Evolutionary conservation across 495 filamentous ascomycete genomes (phyloP).

Genomic region (Tuber microsphaerosporum): DNA sequence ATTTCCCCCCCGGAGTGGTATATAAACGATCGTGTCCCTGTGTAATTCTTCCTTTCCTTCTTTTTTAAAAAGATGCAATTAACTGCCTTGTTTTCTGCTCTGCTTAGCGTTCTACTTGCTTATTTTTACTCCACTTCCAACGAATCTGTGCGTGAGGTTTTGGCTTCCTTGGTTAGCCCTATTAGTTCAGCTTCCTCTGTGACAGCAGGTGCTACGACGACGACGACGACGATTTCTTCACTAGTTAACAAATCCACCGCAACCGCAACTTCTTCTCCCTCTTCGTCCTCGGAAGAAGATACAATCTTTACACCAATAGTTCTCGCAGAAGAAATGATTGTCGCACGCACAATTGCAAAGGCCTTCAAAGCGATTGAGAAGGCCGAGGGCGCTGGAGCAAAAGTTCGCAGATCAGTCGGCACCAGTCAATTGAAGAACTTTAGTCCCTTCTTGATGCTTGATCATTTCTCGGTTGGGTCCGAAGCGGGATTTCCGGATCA

Average conservation of each 20-base stretch:
- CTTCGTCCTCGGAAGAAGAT: neutral
- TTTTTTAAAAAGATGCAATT: constrained; percentile 9
- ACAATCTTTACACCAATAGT: neutral
- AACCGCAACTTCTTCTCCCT: neutral
- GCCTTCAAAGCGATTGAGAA: constrained; percentile 79
- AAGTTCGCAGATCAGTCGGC: constrained; percentile 82
- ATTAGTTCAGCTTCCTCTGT: neutral
- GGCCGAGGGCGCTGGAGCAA: constrained; percentile 80
- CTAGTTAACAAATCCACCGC: neutral
- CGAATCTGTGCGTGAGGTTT: neutral
- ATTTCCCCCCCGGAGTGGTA: neutral
- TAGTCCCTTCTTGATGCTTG: constrained; percentile 93
- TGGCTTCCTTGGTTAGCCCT: neutral
- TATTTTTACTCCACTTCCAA: constrained; percentile 7
- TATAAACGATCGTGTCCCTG: constrained; percentile 7
- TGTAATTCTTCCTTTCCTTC: constrained; percentile 10
- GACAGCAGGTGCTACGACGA: neutral
- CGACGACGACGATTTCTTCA: neutral
- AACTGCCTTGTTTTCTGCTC: constrained; percentile 6
- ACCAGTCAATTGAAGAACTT: constrained; percentile 77
- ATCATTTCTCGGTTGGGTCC: constrained; percentile 76
- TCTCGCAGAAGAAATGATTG: constrained; percentile 52
- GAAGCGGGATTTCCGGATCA: constrained; percentile 88
- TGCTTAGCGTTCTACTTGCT: neutral
- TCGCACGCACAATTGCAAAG: constrained; percentile 68